These are phyloP conservation scores for Clarireedia hainanense DNA, from an alignment of 2,329 filamentous ascomycete species.

Conservation along the genomic window DNA sequence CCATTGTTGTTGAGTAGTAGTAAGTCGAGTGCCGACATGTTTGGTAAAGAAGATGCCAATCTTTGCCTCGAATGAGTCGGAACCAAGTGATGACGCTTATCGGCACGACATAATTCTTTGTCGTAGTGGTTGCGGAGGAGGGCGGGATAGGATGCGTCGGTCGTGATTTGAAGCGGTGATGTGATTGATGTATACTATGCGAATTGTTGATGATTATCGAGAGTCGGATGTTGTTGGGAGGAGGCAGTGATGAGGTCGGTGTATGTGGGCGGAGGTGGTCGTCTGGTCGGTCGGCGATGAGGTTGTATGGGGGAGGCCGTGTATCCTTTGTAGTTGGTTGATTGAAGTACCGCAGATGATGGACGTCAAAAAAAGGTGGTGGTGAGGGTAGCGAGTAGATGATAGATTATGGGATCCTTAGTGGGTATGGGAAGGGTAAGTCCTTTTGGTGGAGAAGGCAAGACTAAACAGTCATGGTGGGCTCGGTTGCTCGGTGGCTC, in stretches of 20 bases:
- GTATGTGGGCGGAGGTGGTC: neutral
- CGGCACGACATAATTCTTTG: neutral
- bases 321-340: conserved; percentile 1
- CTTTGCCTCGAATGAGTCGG: neutral
- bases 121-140: neutral
- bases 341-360: neutral
- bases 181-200: neutral
- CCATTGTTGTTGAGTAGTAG: conserved; percentile 25
- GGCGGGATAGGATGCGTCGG: too few species aligned
- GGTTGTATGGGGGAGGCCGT: neutral
- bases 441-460: neutral
- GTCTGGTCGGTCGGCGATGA: neutral
- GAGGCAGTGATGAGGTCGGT: conserved; percentile 1
- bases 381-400: neutral
- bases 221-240: neutral
- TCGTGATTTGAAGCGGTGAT: too few species aligned
- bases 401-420: too few species aligned
- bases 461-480: neutral
- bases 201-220: neutral
- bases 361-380: neutral
- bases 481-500: too few species aligned
- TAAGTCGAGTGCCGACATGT: conserved; percentile 15
- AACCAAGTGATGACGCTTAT: neutral
- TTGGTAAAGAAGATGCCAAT: conserved; percentile 8
- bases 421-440: neutral